These are phyloP conservation scores for Vaccinium darrowii DNA, from an alignment of 148 eudicot genomes.

Conservation along the genomic window DNA sequence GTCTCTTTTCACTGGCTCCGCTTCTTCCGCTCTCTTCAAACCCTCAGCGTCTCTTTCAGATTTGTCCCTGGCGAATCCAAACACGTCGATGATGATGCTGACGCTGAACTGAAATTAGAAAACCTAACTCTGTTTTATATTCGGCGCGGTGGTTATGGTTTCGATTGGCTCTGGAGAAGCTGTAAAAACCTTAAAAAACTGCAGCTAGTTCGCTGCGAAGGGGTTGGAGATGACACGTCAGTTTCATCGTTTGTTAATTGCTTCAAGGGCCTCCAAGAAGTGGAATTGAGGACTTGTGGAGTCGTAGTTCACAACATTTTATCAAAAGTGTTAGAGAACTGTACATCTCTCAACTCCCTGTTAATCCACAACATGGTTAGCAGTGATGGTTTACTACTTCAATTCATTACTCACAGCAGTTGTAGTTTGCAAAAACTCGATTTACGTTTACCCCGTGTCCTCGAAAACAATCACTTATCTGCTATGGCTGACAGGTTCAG, in stretches of 20 bases:
- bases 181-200: slow-evolving; percentile 37
- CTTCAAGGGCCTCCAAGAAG: slow-evolving; percentile 33
- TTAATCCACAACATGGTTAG: slow-evolving; percentile 57
- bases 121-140: slow-evolving; percentile 36
- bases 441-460: slow-evolving; percentile 55
- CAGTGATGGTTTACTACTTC: slow-evolving; percentile 45
- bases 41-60: too few relatives aligned
- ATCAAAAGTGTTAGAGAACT: slow-evolving; percentile 32
- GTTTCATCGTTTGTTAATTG: slow-evolving; percentile 27
- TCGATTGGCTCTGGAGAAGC: slow-evolving; percentile 54
- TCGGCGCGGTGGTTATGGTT: slow-evolving; percentile 29
- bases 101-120: slow-evolving; percentile 32
- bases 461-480: slow-evolving; percentile 37
- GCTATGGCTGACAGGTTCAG: slow-evolving; percentile 34
- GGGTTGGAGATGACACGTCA: slow-evolving; percentile 43
- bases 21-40: too few relatives aligned
- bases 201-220: slow-evolving; percentile 46
- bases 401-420: slow-evolving; percentile 38
- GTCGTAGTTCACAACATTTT: slow-evolving; percentile 36
- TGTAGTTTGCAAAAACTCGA: slow-evolving; percentile 37
- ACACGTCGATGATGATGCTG: not conserved
- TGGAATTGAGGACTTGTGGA: slow-evolving; percentile 35
- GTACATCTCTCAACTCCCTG: slow-evolving; percentile 27
- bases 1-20: too few relatives aligned
- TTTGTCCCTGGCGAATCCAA: too few relatives aligned